Evolutionary conservation across 1,284 basidiomycete genomes (phyloP).

Genomic region (Moesziomyces sp.): DNA sequence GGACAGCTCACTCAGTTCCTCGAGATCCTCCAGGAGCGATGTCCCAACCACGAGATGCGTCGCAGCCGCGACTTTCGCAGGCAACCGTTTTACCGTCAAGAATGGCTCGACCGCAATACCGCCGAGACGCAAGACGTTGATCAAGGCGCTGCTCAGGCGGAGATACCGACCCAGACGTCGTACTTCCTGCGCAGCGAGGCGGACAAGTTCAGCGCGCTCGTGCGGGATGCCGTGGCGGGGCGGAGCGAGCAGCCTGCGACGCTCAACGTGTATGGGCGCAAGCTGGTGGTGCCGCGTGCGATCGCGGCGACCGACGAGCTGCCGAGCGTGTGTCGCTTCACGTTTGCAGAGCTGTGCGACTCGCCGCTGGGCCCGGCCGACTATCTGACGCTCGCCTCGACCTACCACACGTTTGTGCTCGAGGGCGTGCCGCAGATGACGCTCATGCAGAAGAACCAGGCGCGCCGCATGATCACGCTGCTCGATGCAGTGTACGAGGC

Average conservation of each 20-base stretch:
- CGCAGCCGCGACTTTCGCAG: slow-evolving; percentile 67
- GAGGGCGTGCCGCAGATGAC: slow-evolving; percentile 74
- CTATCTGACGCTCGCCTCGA: slow-evolving; percentile 76
- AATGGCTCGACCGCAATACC: slow-evolving; percentile 39
- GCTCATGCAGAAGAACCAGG: slow-evolving; percentile 77
- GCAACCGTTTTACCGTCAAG: slow-evolving; percentile 59
- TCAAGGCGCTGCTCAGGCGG: background rate
- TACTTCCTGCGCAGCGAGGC: slow-evolving; percentile 54
- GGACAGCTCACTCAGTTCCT: slow-evolving; percentile 73
- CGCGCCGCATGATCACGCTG: slow-evolving; percentile 77
- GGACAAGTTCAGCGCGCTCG: slow-evolving; percentile 27
- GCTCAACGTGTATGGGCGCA: slow-evolving; percentile 72
- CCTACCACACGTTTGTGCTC: slow-evolving; percentile 74
- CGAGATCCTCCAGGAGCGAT: slow-evolving; percentile 74
- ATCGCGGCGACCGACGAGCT: slow-evolving; percentile 23
- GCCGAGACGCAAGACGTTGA: background rate
- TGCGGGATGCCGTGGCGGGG: slow-evolving; percentile 17
- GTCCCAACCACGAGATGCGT: slow-evolving; percentile 74
- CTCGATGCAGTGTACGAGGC: slow-evolving; percentile 75
- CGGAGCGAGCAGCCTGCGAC: slow-evolving; percentile 14
- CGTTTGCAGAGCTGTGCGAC: slow-evolving; percentile 76
- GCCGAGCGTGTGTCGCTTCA: slow-evolving; percentile 72
- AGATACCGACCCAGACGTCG: slow-evolving; percentile 7
- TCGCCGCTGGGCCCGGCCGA: slow-evolving; percentile 78
- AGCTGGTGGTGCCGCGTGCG: slow-evolving; percentile 72